Conservation (phyloP, 257 asterid genomes). For the Cinchona pubescens region DNA sequence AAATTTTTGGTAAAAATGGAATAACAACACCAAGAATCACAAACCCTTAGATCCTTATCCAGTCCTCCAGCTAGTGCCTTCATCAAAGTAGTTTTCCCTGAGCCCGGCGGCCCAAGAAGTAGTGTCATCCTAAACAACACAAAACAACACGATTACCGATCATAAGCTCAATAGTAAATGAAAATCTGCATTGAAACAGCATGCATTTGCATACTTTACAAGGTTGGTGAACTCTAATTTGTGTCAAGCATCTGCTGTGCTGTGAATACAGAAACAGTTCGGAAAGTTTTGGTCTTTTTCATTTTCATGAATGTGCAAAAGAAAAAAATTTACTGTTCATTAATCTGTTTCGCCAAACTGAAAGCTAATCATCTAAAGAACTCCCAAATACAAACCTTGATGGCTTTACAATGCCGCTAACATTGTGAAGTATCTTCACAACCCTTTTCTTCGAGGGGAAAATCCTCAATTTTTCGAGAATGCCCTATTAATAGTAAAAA, state of each 20-base stretch:
- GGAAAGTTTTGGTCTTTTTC: background rate
- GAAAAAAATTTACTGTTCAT: background rate
- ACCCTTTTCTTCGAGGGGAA: slow-evolving; percentile 71
- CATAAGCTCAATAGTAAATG: background rate
- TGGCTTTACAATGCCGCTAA: slow-evolving; percentile 74
- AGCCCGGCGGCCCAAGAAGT: slow-evolving; percentile 94
- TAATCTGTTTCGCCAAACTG: background rate
- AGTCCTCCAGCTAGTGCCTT: slow-evolving; percentile 78
- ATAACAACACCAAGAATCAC: background rate
- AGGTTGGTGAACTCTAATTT: background rate
- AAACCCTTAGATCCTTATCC: slow-evolving; percentile 51
- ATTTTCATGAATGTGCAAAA: background rate
- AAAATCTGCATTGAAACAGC: background rate
- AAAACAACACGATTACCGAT: background rate
- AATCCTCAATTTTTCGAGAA: slow-evolving; percentile 60
- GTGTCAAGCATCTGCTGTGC: slow-evolving; percentile 2
- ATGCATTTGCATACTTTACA: background rate
- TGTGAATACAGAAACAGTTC: background rate
- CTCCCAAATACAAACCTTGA: slow-evolving; percentile 53
- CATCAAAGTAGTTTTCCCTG: slow-evolving; percentile 81
- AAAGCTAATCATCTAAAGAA: background rate
- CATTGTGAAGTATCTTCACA: slow-evolving; percentile 67
- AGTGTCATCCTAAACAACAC: slow-evolving; percentile 72
- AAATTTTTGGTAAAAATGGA: too few species aligned
- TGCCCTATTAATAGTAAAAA: slow-evolving; percentile 39